Percentiles rank a stretch among this genome's conserved stretches.
phyloP scores from a whole-genome alignment of 306 rosid species.

The Rosa chinensis region DNA sequence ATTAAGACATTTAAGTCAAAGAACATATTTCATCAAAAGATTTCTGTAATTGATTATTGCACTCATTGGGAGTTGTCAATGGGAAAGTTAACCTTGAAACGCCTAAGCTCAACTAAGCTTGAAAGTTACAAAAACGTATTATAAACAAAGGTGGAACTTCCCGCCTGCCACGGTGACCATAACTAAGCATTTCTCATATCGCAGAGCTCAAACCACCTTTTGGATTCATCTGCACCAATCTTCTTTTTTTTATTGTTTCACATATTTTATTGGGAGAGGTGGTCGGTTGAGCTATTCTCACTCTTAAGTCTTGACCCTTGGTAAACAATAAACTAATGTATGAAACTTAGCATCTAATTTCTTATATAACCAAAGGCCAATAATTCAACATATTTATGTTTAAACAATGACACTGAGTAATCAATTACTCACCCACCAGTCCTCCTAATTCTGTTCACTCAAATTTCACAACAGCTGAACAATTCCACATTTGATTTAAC shows the following conservation, averaged over 20 bases:
- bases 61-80: background rate
- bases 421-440: slow-evolving; percentile 12
- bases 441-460: background rate
- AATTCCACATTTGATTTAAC: background rate
- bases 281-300: background rate
- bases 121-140: background rate
- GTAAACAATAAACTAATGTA: slow-evolving; percentile 10
- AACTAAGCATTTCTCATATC: slow-evolving; percentile 1
- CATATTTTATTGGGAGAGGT: background rate
- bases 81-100: background rate
- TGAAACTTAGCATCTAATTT: background rate
- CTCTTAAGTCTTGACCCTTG: background rate
- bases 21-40: background rate
- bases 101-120: background rate
- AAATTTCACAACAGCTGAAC: background rate
- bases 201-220: slow-evolving; percentile 7
- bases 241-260: background rate
- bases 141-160: slow-evolving; percentile 12
- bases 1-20: background rate
- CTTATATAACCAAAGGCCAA: background rate
- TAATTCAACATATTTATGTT: background rate
- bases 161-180: background rate
- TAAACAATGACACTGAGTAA: background rate
- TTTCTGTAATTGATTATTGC: background rate
- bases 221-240: background rate